Conservation (phyloP, 305 asterid genomes). For the Rubia occidens region DNA sequence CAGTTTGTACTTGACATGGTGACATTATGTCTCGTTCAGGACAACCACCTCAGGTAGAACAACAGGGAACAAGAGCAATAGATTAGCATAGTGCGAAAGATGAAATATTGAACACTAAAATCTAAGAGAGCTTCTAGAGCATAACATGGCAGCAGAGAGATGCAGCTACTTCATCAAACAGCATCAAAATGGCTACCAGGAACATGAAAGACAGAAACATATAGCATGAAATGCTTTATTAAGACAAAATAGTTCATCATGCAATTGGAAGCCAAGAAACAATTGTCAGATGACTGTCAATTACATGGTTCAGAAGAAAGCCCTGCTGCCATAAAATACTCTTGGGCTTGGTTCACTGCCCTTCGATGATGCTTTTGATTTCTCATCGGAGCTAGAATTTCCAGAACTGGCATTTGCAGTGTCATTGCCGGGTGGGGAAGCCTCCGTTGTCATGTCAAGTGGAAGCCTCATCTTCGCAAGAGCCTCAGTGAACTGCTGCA, state of each 20-base stretch:
- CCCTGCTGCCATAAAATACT: conserved; percentile 16
- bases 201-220: background rate
- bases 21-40: too few relatives aligned
- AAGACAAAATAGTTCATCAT: background rate
- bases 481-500: conserved; percentile 80
- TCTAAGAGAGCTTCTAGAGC: too few relatives aligned
- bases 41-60: too few relatives aligned
- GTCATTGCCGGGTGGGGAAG: background rate
- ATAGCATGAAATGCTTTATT: background rate
- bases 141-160: too few relatives aligned
- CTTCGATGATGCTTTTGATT: conserved; percentile 3
- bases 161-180: background rate
- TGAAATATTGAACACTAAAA: too few relatives aligned
- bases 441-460: background rate
- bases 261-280: background rate
- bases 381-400: conserved; percentile 2
- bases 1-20: too few relatives aligned
- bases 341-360: conserved; percentile 11
- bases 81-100: too few relatives aligned
- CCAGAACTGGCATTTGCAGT: background rate
- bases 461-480: conserved; percentile 71
- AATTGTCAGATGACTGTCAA: background rate
- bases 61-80: too few relatives aligned
- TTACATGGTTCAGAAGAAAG: conserved; percentile 10
- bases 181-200: background rate